Base-by-base conservation (phyloP, 192 early-diverging fungal genomes). In the Backusella tarrabulga region DNA sequence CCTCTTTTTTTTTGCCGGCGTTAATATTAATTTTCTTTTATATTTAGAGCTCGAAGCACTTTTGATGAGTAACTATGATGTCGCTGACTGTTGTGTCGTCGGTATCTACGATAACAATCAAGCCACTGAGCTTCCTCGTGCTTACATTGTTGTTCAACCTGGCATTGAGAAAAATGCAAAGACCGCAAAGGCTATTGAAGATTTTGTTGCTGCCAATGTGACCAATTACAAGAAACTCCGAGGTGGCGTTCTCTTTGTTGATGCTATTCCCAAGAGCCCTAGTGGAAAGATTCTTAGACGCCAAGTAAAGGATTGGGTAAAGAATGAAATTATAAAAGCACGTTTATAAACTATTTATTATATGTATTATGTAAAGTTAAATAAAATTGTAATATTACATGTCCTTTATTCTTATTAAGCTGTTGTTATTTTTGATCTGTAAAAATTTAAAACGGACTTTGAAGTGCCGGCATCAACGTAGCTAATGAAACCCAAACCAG, bases 201-300 rank as follows among this genome's bases (percentile, higher is more conserved):
- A 84, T 0, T 93, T 85, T 83, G 85, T 92, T 5, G 83, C 86
- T 17, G 84, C 76, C 54, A 83, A 86, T 15, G 90, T 95, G 3
- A 90, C 93, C 1, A 77, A 82, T 32, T 90, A 95, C 83, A 97
- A 97, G 87, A 82, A 89, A 66, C 85, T 98, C 34, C 84, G 94
- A 40, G 97, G 95, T 19, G 97, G 95, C 7, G 89, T 97, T 15
- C 78, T 77, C 1, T 90, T 95, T 71, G 86, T 95, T 67, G 86
- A 88, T n/a, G 83, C 75, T 32, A 89, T 97, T 36, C 95, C 94
- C 36, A 95, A 95, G 78, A 90, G 90, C 74, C 87, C 93, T 1
- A 87, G 91, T 6, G 97, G 95, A 42, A 97, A 97, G 84, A 95
- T 97, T 68, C 83, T 98, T 81, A 87, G 95, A 63, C 83, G 87